Percentiles rank a stretch among this genome's conserved stretches.
These are phyloP conservation scores for Dendrocalamus sinicus DNA, from an alignment of 176 grass and related monocot species.

Conservation along the genomic window DNA sequence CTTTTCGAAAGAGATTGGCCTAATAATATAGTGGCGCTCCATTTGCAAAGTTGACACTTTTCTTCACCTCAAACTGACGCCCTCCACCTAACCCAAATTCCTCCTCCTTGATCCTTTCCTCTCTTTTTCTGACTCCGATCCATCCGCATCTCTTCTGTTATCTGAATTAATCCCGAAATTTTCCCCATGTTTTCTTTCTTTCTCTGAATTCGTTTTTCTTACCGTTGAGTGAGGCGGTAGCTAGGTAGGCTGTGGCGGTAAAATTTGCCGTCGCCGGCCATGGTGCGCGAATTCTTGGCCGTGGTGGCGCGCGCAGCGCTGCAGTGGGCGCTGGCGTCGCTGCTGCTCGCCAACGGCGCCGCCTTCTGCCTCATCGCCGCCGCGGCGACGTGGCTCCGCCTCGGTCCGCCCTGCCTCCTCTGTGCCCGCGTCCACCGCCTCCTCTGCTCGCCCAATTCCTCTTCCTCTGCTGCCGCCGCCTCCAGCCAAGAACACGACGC, in stretches of 20 bases:
- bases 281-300: conserved; percentile 43
- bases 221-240: background rate
- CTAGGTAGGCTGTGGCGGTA: background rate
- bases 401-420: conserved; percentile 48
- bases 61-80: background rate
- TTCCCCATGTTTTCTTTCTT: background rate
- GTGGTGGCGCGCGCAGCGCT: conserved; percentile 43
- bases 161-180: background rate
- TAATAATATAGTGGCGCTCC: no score
- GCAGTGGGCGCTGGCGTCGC: conserved; percentile 52
- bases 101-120: background rate
- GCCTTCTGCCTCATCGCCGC: conserved; percentile 57
- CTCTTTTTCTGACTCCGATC: background rate
- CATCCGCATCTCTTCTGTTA: background rate
- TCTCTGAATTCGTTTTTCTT: background rate
- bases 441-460: conserved; percentile 7
- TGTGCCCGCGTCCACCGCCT: conserved; percentile 56
- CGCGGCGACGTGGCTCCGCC: conserved; percentile 28
- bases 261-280: background rate
- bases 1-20: conserved; percentile 2
- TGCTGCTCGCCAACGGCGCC: conserved; percentile 58
- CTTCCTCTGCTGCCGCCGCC: background rate
- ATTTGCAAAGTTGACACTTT: no score
- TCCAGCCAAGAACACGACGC: background rate
- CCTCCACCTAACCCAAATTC: conserved; percentile 21